Evolutionary conservation across 495 filamentous ascomycete genomes (phyloP).

Genomic region (Tetracladium marchalianum): DNA sequence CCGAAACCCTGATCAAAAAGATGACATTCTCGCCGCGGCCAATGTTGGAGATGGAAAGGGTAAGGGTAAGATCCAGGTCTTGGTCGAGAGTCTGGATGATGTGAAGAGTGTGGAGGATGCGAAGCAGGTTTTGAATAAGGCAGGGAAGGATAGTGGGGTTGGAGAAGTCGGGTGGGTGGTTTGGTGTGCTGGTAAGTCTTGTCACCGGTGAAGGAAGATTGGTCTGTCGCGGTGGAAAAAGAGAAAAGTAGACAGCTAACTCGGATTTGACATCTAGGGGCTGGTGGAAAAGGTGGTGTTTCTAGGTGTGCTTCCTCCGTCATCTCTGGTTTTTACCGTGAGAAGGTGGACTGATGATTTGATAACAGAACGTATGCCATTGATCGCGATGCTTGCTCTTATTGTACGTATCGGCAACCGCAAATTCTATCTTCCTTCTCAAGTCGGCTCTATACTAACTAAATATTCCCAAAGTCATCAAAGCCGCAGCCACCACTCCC

Average conservation of each 20-base stretch:
- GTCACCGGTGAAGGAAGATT: neutral
- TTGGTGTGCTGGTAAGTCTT: slow-evolving; percentile 61
- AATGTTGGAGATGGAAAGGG: slow-evolving; percentile 38
- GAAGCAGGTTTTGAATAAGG: slow-evolving; percentile 46
- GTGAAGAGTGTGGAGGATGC: slow-evolving; percentile 54
- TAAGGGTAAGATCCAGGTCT: slow-evolving; percentile 30
- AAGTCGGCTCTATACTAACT: slow-evolving; percentile 57
- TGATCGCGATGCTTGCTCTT: slow-evolving; percentile 22
- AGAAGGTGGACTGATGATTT: no score
- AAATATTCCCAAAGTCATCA: slow-evolving; percentile 43
- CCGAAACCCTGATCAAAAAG: slow-evolving; percentile 56
- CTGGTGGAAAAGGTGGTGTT: slow-evolving; percentile 66
- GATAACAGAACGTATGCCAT: slow-evolving; percentile 41
- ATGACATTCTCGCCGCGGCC: slow-evolving; percentile 49
- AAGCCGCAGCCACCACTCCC: slow-evolving; percentile 45
- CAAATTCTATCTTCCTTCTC: slow-evolving; percentile 32
- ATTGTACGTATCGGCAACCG: neutral
- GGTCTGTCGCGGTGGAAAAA: neutral
- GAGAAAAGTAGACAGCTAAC: neutral
- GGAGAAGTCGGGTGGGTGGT: slow-evolving; percentile 44
- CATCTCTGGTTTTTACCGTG: no score
- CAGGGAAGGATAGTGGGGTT: slow-evolving; percentile 35
- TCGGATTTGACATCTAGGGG: slow-evolving; percentile 30
- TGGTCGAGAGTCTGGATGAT: slow-evolving; percentile 62
- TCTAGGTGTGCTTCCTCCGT: no score